These are phyloP conservation scores for Monilinia vaccinii-corymbosi DNA, from an alignment of 2,329 filamentous ascomycete species.

Conservation along the genomic window DNA sequence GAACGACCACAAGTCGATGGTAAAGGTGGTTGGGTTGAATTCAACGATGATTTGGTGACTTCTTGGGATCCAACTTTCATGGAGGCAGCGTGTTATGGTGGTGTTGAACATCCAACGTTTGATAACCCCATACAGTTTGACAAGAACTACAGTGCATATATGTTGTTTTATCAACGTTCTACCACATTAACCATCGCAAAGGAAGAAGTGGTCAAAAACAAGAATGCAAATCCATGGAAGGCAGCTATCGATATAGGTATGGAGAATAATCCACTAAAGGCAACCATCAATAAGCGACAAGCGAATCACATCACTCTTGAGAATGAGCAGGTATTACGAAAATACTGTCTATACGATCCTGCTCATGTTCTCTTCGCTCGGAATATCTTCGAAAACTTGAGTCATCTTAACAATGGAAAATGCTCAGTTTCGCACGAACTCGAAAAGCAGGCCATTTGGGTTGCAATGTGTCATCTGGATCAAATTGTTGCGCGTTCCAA, in stretches of 20 bases:
- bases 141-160: conserved; percentile 84
- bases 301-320: conserved; percentile 56
- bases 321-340: conserved; percentile 64
- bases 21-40: conserved; percentile 67
- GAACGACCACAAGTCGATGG: conserved; percentile 53
- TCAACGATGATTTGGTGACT: conserved; percentile 82
- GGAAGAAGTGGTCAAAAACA: conserved; percentile 31
- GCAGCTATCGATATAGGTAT: neutral
- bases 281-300: conserved; percentile 37
- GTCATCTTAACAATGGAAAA: conserved; percentile 37
- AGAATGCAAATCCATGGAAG: neutral
- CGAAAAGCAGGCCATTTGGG: conserved; percentile 43
- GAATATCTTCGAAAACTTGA: conserved; percentile 49
- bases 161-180: conserved; percentile 90
- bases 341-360: conserved; percentile 72
- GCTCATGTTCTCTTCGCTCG: conserved; percentile 59
- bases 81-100: conserved; percentile 73
- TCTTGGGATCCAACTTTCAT: conserved; percentile 67
- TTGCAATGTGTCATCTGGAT: conserved; percentile 58
- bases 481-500: conserved; percentile 66
- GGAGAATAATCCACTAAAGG: conserved; percentile 35
- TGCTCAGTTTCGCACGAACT: conserved; percentile 41
- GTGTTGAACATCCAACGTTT: conserved; percentile 44
- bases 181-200: conserved; percentile 51
- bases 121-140: conserved; percentile 43